Evolutionary conservation across 2,329 filamentous ascomycete species (phyloP), one percentile per base, ranked within the genome.

Genomic region (Trichoderma atrobrunneum): DNA sequence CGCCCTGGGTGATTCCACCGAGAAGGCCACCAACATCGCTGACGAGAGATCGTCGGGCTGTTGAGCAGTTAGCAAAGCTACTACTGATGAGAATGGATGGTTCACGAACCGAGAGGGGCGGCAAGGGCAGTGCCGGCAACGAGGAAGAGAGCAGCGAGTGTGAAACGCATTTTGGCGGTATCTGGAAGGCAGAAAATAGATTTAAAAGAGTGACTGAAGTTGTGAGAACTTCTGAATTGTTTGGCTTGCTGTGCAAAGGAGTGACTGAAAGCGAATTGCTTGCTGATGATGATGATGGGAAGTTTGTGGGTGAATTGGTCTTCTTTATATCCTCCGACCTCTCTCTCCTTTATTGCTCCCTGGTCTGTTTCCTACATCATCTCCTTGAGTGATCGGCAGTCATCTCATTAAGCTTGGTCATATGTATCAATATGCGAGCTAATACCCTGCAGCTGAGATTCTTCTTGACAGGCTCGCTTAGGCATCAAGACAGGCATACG

Each of bases 111-210:
- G 16, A 69, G 66, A 48, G 72, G 69, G 18, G 69, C 51, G n/a
- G 70, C 54, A 16, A 73, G 12, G 51, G 56, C 70, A 63, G 70
- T 66, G 72, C 72, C 65, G 34, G 54, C 70, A 43, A 73, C 62
- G 30, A 71, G 24, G 56, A 72, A 30, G 39, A 72, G 56, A 56
- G 70, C 28, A 54, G 59, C 51, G 51, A 72, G 28, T n/a, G 21
- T 16, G 72, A 73, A 73, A 69, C 72, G 72, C 72, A 73, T 73
- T 64, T 73, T 73, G 70, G 65, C 43, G 48, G 65, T 61, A 39
- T 67, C 59, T 67, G 48, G 36, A 67, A 36, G 63, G 59, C 16
- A 54, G 36, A 60, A 57, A 48, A 30, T 68, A 39, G 21, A 60
- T 21, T 68, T 68, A 72, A 67, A 67, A 16, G 68, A 71, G 68